A percentile compares a stretch with the other conserved stretches of the same genome.
Conservation (phyloP, 225 moss, liverwort and hornwort genomes). For the Polytrichum commune region DNA sequence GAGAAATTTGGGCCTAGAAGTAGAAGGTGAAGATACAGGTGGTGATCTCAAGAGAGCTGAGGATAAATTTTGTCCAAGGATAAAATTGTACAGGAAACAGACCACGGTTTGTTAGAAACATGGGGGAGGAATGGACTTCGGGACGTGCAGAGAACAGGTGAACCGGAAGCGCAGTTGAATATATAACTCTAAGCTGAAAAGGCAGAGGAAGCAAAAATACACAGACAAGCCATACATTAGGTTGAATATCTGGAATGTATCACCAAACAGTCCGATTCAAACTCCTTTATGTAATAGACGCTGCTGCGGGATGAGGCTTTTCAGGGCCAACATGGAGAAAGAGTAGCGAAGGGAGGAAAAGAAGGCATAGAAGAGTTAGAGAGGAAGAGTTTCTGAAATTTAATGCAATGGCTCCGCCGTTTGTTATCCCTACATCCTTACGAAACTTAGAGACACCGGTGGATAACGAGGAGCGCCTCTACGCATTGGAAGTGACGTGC, state of each 20-base stretch:
- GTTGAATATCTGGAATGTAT: conserved; percentile 15
- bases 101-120: no score
- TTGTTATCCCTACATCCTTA: conserved; percentile 43
- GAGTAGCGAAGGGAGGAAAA: conserved; percentile 7
- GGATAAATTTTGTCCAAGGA: no score
- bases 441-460: conserved; percentile 42
- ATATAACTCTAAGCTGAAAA: no score
- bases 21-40: no score
- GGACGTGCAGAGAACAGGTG: neutral
- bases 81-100: no score
- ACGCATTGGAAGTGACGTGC: conserved; percentile 41
- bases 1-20: no score
- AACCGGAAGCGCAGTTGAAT: neutral
- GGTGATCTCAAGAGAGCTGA: no score
- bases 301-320: conserved; percentile 28
- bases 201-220: no score
- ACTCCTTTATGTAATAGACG: conserved; percentile 23
- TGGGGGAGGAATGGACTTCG: no score
- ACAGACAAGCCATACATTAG: neutral
- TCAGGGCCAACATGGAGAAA: conserved; percentile 12
- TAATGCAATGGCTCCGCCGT: conserved; percentile 36
- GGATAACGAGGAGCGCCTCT: conserved; percentile 41
- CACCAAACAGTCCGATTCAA: conserved; percentile 17
- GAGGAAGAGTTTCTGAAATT: neutral
- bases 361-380: neutral